Conservation (phyloP, 2,329 filamentous ascomycete species). For the Leptographium galeiforme region DNA sequence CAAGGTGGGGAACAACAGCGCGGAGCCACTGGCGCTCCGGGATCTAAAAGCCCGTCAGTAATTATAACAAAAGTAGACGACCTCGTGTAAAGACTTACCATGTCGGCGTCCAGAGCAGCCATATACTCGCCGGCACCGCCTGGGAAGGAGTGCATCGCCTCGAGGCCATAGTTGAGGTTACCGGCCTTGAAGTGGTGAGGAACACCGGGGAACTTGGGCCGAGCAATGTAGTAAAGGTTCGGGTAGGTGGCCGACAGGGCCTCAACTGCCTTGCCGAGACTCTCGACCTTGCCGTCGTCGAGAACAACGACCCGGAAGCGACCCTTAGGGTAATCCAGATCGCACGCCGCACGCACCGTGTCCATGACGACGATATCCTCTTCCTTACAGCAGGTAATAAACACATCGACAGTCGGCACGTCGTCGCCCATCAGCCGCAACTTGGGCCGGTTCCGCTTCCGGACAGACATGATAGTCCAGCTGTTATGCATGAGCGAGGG, state of each 20-base stretch:
- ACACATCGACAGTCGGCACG: slow-evolving; percentile 40
- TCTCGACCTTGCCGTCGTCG: slow-evolving; percentile 37
- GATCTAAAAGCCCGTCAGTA: slow-evolving; percentile 21
- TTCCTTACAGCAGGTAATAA: slow-evolving; percentile 45
- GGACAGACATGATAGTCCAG: slow-evolving; percentile 44
- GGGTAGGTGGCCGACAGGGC: slow-evolving; percentile 25
- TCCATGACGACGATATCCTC: slow-evolving; percentile 41
- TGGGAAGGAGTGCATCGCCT: slow-evolving; percentile 33
- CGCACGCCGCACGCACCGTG: slow-evolving; percentile 38
- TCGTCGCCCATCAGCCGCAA: slow-evolving; percentile 33
- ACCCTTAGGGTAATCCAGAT: slow-evolving; percentile 38
- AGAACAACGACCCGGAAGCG: slow-evolving; percentile 41
- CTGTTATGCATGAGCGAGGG: slow-evolving; percentile 42
- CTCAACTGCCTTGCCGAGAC: slow-evolving; percentile 21
- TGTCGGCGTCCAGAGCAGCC: slow-evolving; percentile 51
- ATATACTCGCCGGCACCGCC: slow-evolving; percentile 43
- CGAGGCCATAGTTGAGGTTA: slow-evolving; percentile 49
- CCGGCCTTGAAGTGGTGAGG: slow-evolving; percentile 50
- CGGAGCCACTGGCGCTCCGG: slow-evolving; percentile 46
- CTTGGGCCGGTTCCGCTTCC: slow-evolving; percentile 37
- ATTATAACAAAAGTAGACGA: not conserved
- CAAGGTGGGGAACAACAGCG: slow-evolving; percentile 40
- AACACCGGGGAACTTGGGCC: slow-evolving; percentile 31
- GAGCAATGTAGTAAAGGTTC: slow-evolving; percentile 40
- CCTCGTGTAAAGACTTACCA: slow-evolving; percentile 20